phyloP scores from a whole-genome alignment of 768 basidiomycete species.

The Suillus americanus region DNA sequence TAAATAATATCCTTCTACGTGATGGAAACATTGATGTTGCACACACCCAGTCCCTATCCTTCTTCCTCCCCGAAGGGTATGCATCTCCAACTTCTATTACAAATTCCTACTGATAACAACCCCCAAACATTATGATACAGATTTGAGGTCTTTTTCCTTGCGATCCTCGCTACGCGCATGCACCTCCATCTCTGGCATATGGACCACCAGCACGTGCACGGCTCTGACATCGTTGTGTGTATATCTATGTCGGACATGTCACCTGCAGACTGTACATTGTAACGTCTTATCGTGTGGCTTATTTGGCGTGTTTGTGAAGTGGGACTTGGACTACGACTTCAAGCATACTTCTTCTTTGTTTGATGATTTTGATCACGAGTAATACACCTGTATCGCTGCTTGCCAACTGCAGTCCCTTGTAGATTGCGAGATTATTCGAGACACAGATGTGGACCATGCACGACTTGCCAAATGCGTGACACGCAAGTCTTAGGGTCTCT shows the following conservation, averaged over 20 bases:
- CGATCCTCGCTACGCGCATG: background rate
- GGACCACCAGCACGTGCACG: background rate
- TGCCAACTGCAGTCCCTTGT: too few relatives aligned
- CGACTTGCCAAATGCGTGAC: too few relatives aligned
- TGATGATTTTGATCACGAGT: too few relatives aligned
- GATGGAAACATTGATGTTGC: background rate
- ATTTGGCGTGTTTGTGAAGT: background rate
- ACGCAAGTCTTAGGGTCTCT: too few relatives aligned
- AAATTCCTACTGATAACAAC: background rate
- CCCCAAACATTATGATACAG: too few relatives aligned
- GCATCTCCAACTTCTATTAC: background rate
- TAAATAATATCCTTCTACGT: background rate
- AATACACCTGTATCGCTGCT: too few relatives aligned
- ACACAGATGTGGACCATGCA: too few relatives aligned
- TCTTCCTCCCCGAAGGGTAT: background rate
- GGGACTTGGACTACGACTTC: background rate
- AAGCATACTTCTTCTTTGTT: too few relatives aligned
- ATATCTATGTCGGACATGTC: background rate
- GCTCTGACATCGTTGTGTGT: background rate
- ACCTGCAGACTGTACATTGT: background rate
- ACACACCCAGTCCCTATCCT: background rate
- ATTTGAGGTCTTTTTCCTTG: background rate
- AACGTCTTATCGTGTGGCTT: background rate
- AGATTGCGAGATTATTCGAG: too few relatives aligned
- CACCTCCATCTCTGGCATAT: background rate